phyloP scores from a whole-genome alignment of 768 basidiomycete genomes.

The Tephrocybe rancida region DNA sequence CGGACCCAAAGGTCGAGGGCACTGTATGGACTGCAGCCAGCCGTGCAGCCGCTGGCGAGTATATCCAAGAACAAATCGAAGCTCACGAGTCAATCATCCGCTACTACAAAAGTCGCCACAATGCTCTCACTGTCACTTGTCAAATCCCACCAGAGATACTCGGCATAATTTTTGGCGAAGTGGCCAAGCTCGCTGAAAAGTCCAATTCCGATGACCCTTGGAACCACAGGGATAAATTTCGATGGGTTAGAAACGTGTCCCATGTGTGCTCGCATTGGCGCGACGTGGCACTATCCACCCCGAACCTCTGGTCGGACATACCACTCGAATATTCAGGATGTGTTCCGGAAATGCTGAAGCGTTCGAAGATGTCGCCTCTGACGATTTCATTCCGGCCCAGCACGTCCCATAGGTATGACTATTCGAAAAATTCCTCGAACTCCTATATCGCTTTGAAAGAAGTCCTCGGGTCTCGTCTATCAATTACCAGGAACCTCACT shows the following conservation, averaged over 20 bases:
- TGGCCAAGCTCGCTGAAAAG: background rate
- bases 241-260: background rate
- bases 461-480: background rate
- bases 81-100: background rate
- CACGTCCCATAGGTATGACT: no score
- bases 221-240: background rate
- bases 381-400: background rate
- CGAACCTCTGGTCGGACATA: background rate
- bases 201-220: background rate
- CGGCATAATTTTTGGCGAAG: background rate
- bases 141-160: background rate
- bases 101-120: background rate
- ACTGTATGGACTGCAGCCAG: background rate
- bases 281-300: background rate
- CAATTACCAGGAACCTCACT: background rate
- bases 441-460: background rate
- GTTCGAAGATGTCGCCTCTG: background rate
- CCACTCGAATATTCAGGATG: background rate
- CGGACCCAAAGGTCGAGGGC: background rate
- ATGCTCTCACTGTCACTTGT: background rate
- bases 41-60: background rate
- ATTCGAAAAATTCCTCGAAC: no score
- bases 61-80: background rate
- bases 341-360: background rate
- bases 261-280: slow-evolving; percentile 8